Conservation (phyloP, 139 green algal species). For the Coelastrella sp. region DNA sequence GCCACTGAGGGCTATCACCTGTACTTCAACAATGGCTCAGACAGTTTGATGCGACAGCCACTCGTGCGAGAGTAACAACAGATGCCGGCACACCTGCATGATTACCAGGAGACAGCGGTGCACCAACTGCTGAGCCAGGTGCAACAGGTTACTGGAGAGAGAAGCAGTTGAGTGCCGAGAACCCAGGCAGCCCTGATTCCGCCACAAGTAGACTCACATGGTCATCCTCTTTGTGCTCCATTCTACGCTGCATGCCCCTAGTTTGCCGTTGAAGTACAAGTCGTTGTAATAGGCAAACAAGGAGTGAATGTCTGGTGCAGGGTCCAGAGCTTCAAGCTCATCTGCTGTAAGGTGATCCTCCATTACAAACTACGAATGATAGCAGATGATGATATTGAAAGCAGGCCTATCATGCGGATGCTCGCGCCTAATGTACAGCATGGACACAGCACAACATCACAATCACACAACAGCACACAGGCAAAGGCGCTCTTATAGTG, state of each 20-base stretch:
- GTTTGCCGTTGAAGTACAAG: conserved; percentile 76
- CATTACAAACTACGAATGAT: too few species aligned
- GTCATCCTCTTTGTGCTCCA: conserved; percentile 88
- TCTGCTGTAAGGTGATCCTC: not conserved
- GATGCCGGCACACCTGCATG: conserved; percentile 70
- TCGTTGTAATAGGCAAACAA: conserved; percentile 81
- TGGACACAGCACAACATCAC: not conserved
- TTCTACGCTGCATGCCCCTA: conserved; percentile 77
- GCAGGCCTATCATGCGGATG: too few species aligned
- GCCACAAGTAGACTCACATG: conserved; percentile 51
- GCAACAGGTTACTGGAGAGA: too few species aligned
- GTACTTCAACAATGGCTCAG: conserved; percentile 80
- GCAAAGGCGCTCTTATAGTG: too few species aligned
- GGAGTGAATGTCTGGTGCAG: conserved; percentile 70
- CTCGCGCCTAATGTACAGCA: too few species aligned
- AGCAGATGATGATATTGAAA: too few species aligned
- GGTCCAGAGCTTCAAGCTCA: conserved; percentile 57
- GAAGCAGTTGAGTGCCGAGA: too few species aligned
- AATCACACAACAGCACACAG: not conserved
- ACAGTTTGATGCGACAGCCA: conserved; percentile 81
- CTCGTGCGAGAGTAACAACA: conserved; percentile 63
- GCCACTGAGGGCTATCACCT: not conserved
- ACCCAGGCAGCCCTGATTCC: not conserved
- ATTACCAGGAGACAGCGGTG: too few species aligned
- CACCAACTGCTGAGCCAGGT: too few species aligned